Evolutionary conservation across 768 basidiomycete genomes (phyloP).

Genomic region (Naematelia encephala): DNA sequence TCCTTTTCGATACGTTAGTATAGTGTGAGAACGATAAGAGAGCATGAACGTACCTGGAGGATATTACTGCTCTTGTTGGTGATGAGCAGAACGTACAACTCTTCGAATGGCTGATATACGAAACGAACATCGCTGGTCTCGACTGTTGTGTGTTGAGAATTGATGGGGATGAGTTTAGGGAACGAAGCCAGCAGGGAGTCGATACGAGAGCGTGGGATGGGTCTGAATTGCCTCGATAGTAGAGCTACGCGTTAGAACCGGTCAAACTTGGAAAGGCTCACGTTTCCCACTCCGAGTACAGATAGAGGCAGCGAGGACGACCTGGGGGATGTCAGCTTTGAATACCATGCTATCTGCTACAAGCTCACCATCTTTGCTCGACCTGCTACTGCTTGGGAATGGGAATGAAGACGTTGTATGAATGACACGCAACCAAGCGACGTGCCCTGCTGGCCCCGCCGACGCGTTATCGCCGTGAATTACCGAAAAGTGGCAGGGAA

Average conservation of each 20-base stretch:
- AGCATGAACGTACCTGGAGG: constrained; percentile 58
- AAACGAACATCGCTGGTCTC: constrained; percentile 93
- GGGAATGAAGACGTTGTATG: neutral
- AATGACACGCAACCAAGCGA: neutral
- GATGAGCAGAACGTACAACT: constrained; percentile 93
- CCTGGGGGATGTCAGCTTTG: constrained; percentile 27
- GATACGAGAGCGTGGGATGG: constrained; percentile 81
- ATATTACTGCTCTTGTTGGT: constrained; percentile 99
- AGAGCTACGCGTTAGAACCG: constrained; percentile 61
- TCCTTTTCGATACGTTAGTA: constrained; percentile 54
- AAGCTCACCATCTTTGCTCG: constrained; percentile 24
- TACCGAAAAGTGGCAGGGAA: neutral
- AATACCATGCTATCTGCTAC: too few relatives aligned
- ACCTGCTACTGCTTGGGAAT: too few relatives aligned
- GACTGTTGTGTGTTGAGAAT: constrained; percentile 93
- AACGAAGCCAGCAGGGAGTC: constrained; percentile 95
- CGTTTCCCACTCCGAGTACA: constrained; percentile 50
- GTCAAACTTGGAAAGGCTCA: constrained; percentile 20
- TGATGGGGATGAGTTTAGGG: constrained; percentile 92
- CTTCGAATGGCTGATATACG: constrained; percentile 93
- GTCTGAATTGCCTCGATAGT: constrained; percentile 88
- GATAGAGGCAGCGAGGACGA: constrained; percentile 49
- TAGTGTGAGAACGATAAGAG: neutral
- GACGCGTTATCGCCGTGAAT: neutral
- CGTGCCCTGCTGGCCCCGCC: neutral